Base-by-base conservation (phyloP, 352 stramenopile species). In the Blastocystis sp. region DNA sequence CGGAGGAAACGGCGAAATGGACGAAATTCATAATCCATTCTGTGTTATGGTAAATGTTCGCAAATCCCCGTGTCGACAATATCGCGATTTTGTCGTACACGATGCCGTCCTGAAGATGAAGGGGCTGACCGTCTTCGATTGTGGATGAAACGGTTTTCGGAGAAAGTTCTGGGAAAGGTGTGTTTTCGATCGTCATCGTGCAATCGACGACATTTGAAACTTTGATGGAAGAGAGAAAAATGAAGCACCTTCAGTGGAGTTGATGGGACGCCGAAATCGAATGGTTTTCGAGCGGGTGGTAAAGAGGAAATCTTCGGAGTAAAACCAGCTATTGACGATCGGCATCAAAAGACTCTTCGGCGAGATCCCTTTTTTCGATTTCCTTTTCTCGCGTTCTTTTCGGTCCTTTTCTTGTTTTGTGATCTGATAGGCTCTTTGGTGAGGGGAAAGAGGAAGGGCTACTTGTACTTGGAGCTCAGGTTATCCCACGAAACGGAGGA, bases 1-100 rank as follows among this genome's bases (percentile, higher is more conserved):
- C 53, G 46, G 56, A 63, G 36, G 0, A 32, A 9, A 11, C n/a
- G 40, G 29, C 48, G 27, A 49, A 64, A 51, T 81, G 69, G 21
- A 64, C 18, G 21, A 81, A 65, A 11, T 63, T 65, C 24, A 40
- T 38, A 51, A 81, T 65, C 46, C 69, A 65, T 44, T 81, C 69
- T 40, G 48, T 21, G 27, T 65, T 65, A 32, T 81, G 69, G 27
- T 81, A 81, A 4, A 81, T 81, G 53, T 81, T 81, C 4, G 46
- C 7, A 44, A 49, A 81, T 18, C 48, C 46, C 18, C 69, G 69
- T 40, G 48, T 65, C 21, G 48, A 65, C 11, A 81, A 16, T 21
- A 81, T 65, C 29, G 69, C 69, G 1, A 81, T 16, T 38, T n/a
- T n/a, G 36, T 81, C 69, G 46, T 81, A 81, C 42, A 32, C n/a